Conservation (phyloP, 306 rosid species). For the Leucaena leucocephala region DNA sequence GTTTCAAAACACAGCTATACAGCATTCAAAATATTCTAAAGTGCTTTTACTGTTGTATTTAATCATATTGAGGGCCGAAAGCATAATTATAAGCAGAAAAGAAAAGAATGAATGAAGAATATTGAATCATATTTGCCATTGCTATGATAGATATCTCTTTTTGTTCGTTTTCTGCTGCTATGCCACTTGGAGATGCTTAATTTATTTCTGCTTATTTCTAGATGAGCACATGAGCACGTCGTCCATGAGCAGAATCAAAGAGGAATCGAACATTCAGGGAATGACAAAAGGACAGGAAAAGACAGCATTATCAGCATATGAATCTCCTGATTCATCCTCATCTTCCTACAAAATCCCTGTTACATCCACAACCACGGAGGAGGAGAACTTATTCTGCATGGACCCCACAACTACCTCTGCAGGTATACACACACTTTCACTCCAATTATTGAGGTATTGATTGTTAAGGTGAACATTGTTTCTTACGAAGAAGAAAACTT, state of each 20-base stretch:
- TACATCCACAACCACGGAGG: slow-evolving; percentile 40
- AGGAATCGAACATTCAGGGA: slow-evolving; percentile 44
- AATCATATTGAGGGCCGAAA: slow-evolving; percentile 30
- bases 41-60: slow-evolving; percentile 14
- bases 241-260: slow-evolving; percentile 46
- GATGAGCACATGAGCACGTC: slow-evolving; percentile 51
- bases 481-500: not conserved
- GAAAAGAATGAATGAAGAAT: slow-evolving; percentile 15
- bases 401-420: slow-evolving; percentile 39
- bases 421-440: slow-evolving; percentile 27
- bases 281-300: slow-evolving; percentile 53
- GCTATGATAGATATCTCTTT: not conserved
- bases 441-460: not conserved
- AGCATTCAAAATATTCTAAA: slow-evolving; percentile 22
- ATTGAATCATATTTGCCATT: slow-evolving; percentile 3
- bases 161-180: slow-evolving; percentile 15
- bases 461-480: not conserved
- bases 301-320: slow-evolving; percentile 44
- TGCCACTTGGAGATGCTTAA: not conserved
- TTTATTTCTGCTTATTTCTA: not conserved
- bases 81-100: slow-evolving; percentile 34
- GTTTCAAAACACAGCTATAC: not conserved
- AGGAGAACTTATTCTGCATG: slow-evolving; percentile 22
- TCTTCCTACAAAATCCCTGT: slow-evolving; percentile 63
- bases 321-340: slow-evolving; percentile 67